A percentile compares a stretch with the other conserved stretches of the same genome.
Evolutionary conservation across 768 basidiomycete species (phyloP).

Genomic region (Trametes meyenii): DNA sequence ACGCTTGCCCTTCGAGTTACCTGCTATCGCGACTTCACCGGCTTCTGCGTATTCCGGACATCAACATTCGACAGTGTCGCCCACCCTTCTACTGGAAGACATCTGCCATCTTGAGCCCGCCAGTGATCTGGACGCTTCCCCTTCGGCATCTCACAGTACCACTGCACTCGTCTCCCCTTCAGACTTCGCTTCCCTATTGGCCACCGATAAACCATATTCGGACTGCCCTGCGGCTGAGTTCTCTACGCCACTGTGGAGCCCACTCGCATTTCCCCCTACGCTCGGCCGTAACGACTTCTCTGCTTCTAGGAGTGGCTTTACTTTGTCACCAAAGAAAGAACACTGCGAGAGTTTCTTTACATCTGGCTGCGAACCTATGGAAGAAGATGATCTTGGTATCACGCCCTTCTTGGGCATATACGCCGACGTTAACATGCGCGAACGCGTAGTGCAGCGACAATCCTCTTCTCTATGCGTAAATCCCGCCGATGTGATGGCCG

Average conservation of each 20-base stretch:
- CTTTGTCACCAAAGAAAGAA: not conserved
- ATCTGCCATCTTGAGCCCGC: constrained; percentile 7
- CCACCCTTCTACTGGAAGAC: not conserved
- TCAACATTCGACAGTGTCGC: not conserved
- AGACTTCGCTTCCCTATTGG: not conserved
- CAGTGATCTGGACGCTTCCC: not conserved
- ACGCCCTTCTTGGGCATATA: constrained; percentile 30
- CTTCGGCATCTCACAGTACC: not conserved
- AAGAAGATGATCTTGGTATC: not conserved
- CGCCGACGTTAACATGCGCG: constrained; percentile 41
- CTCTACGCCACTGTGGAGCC: constrained; percentile 5
- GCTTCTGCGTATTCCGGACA: not conserved
- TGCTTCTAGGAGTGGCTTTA: not conserved
- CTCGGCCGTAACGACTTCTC: not conserved
- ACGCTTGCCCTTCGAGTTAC: not conserved
- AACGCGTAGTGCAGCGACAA: constrained; percentile 25
- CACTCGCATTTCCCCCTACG: not conserved
- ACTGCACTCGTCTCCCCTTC: not conserved
- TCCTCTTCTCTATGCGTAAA: constrained; percentile 37
- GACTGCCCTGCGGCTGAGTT: constrained; percentile 24
- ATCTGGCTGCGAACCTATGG: not conserved
- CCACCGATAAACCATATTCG: constrained; percentile 21
- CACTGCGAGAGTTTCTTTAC: constrained; percentile 8
- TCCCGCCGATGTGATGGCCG: constrained; percentile 42
- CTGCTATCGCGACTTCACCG: not conserved